Base-by-base conservation (phyloP, 202 grass and related monocot genomes). In the Brachypodium distachyon region DNA sequence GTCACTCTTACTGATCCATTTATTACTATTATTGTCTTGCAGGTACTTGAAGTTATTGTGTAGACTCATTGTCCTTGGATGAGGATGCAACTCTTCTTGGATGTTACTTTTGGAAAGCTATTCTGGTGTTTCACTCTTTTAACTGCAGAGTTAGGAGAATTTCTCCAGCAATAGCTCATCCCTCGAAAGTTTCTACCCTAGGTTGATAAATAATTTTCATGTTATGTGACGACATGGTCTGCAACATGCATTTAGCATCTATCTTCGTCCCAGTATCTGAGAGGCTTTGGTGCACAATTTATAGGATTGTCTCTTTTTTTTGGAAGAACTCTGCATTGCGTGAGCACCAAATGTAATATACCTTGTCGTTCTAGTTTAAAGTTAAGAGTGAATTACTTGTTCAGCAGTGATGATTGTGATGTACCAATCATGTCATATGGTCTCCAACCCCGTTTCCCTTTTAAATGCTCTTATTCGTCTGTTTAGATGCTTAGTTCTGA, bases 31-130 rank as follows among this genome's bases (percentile, higher is more conserved):
- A 2, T 58, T 51, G 17, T 73, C 33, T 78, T 83, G 59, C 70
- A 94, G 91, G 91, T 91, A 94, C 91, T 94, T 94, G 91, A 94
- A 83, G 57, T 37, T 74, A 32, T 23, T 51, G 18, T 90, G 75
- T 87, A 71, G 84, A 55, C 83, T 88, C 41, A 54, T 25, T 67
- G 65, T 90, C 87, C 82, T 88, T 93, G 8, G 63, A 85, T 60
- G 74, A 88, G 91, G 85, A 86, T 61, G 72, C 49, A 80, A 53
- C 39, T 59, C 74, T 61, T 59, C 74, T 61, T 65, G 77, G 70
- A 86, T 70, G 53, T 1, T 7, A 86, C 73, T 69, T 83, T 70
- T 74, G 78, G 55, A 72, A 83, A 51, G 71, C 86, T 89, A 63
- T 85, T 77, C 16, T 80, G 81, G 82, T n/a, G 58, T 57, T 58